Percentiles rank a stretch among this genome's conserved stretches.
These are phyloP conservation scores for Diplotaxis tenuifolia DNA, from an alignment of 345 rosid species.

Conservation along the genomic window DNA sequence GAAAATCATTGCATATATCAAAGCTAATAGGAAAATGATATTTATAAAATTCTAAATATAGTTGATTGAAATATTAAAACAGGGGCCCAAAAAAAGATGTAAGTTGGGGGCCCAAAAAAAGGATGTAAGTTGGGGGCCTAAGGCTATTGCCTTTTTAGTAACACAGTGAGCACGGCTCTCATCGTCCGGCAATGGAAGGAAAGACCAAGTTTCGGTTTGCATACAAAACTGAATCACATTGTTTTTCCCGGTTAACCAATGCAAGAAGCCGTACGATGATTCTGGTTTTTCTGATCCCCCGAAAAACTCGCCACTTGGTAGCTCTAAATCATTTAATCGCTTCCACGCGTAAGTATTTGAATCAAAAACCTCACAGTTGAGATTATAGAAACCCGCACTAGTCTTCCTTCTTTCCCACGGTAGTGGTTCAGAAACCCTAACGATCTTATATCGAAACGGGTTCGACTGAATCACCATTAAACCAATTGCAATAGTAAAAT, in stretches of 20 bases:
- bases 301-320: background rate
- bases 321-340: background rate
- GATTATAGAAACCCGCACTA: background rate
- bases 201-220: slow-evolving; percentile 27
- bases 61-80: no score
- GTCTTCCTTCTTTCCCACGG: background rate
- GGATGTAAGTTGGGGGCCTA: no score
- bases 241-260: background rate
- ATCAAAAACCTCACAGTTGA: slow-evolving; percentile 12
- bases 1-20: no score
- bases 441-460: slow-evolving; percentile 26
- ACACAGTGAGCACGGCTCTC: no score
- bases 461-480: slow-evolving; percentile 1
- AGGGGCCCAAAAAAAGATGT: no score
- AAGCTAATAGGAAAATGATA: no score
- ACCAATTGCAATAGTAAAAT: background rate
- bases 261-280: background rate
- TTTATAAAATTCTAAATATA: no score
- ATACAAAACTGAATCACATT: slow-evolving; percentile 23
- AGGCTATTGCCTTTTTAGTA: no score
- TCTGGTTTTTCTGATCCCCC: background rate
- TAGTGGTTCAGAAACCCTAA: slow-evolving; percentile 8
- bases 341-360: slow-evolving; percentile 11
- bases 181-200: background rate
- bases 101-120: no score